These are phyloP conservation scores for Neurospora sublineolata DNA, from an alignment of 495 filamentous ascomycete species.

Conservation along the genomic window DNA sequence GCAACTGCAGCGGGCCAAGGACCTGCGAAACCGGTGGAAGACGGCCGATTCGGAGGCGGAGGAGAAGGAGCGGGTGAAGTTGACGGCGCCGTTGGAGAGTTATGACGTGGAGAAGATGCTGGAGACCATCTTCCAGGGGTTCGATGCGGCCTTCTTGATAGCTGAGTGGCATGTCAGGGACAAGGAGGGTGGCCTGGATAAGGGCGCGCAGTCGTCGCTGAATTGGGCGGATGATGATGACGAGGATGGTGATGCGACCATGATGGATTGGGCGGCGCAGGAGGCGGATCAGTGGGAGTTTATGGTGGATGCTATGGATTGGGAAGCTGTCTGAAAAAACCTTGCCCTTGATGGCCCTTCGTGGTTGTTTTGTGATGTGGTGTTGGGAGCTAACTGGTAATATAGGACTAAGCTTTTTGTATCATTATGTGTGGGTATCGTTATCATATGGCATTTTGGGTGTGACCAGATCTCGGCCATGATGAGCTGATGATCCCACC, in stretches of 20 bases:
- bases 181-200: conserved; percentile 15
- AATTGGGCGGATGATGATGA: neutral
- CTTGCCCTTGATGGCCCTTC: neutral
- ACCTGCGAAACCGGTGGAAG: conserved; percentile 58
- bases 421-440: neutral
- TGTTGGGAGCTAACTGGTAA: neutral
- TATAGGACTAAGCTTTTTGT: neutral
- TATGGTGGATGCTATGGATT: conserved; percentile 57
- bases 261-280: conserved; percentile 3
- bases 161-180: conserved; percentile 17
- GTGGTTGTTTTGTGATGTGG: neutral
- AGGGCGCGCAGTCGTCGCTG: neutral
- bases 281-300: conserved; percentile 43
- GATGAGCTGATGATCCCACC: too few relatives aligned
- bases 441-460: neutral
- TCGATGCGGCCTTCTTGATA: conserved; percentile 24
- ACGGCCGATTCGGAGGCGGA: conserved; percentile 32
- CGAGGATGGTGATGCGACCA: conserved; percentile 21
- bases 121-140: conserved; percentile 26
- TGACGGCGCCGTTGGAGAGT: conserved; percentile 32
- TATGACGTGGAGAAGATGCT: conserved; percentile 49
- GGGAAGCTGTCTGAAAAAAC: conserved; percentile 40
- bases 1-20: conserved; percentile 48
- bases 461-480: neutral
- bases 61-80: conserved; percentile 6